Conservation (phyloP, 2,329 filamentous ascomycete genomes). For the Epichloe baconii region DNA sequence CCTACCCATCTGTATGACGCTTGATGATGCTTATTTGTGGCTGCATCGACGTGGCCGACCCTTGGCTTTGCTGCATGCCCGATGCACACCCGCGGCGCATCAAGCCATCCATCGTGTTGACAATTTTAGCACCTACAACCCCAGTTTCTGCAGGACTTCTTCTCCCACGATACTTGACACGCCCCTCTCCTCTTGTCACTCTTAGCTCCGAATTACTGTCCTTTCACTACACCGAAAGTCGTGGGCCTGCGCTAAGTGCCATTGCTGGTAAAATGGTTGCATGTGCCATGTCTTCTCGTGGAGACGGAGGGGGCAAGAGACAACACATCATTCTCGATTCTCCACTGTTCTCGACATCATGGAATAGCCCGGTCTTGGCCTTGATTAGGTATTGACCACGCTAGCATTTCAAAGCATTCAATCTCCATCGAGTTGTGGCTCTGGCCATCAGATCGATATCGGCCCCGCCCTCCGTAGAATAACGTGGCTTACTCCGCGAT, state of each 20-base stretch:
- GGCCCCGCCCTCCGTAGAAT: neutral
- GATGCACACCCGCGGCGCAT: neutral
- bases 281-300: neutral
- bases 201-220: neutral
- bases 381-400: neutral
- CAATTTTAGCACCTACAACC: neutral
- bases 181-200: neutral
- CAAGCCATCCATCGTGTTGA: constrained; percentile 1
- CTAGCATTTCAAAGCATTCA: too few relatives aligned
- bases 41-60: neutral
- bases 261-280: neutral
- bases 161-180: neutral
- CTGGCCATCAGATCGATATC: neutral
- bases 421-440: neutral
- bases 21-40: neutral
- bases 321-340: neutral
- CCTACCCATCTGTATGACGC: too few relatives aligned
- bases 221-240: neutral
- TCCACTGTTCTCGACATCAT: neutral
- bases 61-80: neutral
- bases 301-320: neutral
- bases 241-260: neutral
- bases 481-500: too few relatives aligned
- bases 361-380: neutral
- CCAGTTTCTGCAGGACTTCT: neutral